A percentile compares a stretch with the other conserved stretches of the same genome.
Conservation (phyloP, 495 filamentous ascomycete species). For the Penicillium bovifimosum region DNA sequence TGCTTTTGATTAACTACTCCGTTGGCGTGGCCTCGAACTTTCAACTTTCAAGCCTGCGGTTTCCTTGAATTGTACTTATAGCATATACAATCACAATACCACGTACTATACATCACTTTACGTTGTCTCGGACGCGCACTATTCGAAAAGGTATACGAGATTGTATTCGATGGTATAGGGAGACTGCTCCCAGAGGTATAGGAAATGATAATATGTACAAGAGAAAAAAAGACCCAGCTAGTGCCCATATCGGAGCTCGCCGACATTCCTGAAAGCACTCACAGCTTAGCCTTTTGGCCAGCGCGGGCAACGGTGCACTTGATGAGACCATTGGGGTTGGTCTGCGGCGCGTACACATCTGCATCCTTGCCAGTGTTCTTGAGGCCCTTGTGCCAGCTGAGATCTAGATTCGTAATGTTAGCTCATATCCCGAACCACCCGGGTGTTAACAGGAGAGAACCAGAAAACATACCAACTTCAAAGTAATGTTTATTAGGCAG, state of each 20-base stretch:
- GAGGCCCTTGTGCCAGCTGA: slow-evolving; percentile 94
- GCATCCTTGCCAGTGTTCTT: slow-evolving; percentile 97
- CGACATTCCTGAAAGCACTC: slow-evolving; percentile 10
- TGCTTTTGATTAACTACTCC: slow-evolving; percentile 19
- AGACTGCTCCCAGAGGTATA: slow-evolving; percentile 18
- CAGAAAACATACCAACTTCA: slow-evolving; percentile 66
- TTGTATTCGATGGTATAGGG: not conserved
- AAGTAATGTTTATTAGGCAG: slow-evolving; percentile 99
- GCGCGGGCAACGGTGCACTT: slow-evolving; percentile 81
- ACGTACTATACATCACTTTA: not conserved
- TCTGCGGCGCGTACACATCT: slow-evolving; percentile 92
- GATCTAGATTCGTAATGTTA: slow-evolving; percentile 48
- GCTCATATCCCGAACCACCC: not conserved
- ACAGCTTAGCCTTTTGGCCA: slow-evolving; percentile 38
- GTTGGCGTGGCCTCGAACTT: slow-evolving; percentile 5
- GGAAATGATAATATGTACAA: slow-evolving; percentile 25
- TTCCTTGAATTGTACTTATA: slow-evolving; percentile 9
- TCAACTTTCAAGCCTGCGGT: slow-evolving; percentile 8
- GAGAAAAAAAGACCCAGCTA: slow-evolving; percentile 6
- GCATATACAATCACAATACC: slow-evolving; percentile 8
- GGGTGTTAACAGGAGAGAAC: not conserved
- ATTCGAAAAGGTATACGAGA: not conserved
- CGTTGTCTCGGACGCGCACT: not conserved
- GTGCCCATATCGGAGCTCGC: slow-evolving; percentile 2
- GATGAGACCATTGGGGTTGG: slow-evolving; percentile 90